Evolutionary conservation across 768 basidiomycete species (phyloP).

Genomic region (Termitomyces sp.): DNA sequence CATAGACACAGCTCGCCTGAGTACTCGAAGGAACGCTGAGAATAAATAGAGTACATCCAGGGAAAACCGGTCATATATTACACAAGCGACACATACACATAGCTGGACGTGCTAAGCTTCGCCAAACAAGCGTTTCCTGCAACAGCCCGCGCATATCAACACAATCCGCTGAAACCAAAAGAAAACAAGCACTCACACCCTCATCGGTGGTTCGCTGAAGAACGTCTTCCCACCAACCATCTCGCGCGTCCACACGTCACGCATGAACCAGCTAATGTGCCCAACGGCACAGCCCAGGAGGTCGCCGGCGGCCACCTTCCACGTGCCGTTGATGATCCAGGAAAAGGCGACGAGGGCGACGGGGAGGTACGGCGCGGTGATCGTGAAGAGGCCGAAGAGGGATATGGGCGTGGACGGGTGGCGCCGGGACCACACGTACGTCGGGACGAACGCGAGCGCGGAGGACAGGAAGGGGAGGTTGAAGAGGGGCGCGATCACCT

Average conservation of each 20-base stretch:
- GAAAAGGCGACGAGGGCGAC: slow-evolving; percentile 86
- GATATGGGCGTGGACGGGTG: slow-evolving; percentile 96
- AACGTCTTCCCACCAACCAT: slow-evolving; percentile 73
- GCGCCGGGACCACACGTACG: slow-evolving; percentile 94
- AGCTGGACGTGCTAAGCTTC: slow-evolving; percentile 27
- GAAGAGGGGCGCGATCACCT: slow-evolving; percentile 82
- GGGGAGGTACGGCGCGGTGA: slow-evolving; percentile 94
- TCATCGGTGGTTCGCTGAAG: slow-evolving; percentile 66
- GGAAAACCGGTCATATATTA: slow-evolving; percentile 3
- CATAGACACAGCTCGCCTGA: neutral
- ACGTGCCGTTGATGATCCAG: slow-evolving; percentile 77
- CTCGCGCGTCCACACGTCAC: slow-evolving; percentile 86
- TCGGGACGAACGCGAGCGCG: slow-evolving; percentile 89
- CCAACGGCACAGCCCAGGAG: slow-evolving; percentile 84
- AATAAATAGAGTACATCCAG: slow-evolving; percentile 12
- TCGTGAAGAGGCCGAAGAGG: slow-evolving; percentile 90
- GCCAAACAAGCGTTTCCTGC: slow-evolving; percentile 64
- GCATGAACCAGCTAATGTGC: slow-evolving; percentile 78
- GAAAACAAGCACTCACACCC: slow-evolving; percentile 47
- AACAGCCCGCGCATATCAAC: neutral
- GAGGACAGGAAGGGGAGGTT: slow-evolving; percentile 93
- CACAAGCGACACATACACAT: neutral
- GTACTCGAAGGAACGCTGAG: neutral
- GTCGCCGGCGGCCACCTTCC: slow-evolving; percentile 79
- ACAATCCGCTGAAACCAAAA: neutral